Conservation (phyloP, 2,329 filamentous ascomycete species). For the Aspergillus texensis region DNA sequence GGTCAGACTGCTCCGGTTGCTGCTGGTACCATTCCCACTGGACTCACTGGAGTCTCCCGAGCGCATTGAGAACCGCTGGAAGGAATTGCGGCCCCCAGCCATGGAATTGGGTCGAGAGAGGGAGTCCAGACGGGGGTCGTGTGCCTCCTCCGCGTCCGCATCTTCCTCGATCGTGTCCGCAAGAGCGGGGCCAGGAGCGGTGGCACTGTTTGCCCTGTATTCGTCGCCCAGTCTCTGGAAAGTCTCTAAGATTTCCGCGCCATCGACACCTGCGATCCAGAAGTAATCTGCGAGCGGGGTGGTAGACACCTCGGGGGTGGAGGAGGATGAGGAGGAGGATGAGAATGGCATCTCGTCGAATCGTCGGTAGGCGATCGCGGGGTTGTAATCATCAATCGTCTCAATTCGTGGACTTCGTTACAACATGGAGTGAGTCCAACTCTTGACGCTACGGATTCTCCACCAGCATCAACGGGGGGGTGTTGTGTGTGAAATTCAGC, state of each 20-base stretch:
- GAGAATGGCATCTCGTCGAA: constrained; percentile 35
- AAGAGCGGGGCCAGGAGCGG: constrained; percentile 42
- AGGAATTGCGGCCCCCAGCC: constrained; percentile 39
- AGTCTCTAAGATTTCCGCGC: constrained; percentile 49
- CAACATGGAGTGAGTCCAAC: constrained; percentile 21
- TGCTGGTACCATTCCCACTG: constrained; percentile 52
- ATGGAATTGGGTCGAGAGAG: constrained; percentile 46
- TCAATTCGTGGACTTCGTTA: constrained; percentile 28
- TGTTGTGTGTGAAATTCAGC: constrained; percentile 11
- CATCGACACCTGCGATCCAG: constrained; percentile 60
- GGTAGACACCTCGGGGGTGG: constrained; percentile 46
- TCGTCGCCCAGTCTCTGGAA: constrained; percentile 47
- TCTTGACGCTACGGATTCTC: constrained; percentile 9
- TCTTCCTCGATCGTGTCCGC: constrained; percentile 65
- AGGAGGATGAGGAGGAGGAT: constrained; percentile 22
- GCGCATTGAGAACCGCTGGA: constrained; percentile 49
- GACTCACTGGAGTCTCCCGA: constrained; percentile 50
- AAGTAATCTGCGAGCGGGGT: constrained; percentile 67
- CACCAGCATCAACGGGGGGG: constrained; percentile 15
- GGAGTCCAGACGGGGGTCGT: constrained; percentile 28
- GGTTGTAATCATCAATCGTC: constrained; percentile 28
- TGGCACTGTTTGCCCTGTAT: constrained; percentile 41
- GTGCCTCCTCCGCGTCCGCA: constrained; percentile 57
- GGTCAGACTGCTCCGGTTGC: constrained; percentile 67
- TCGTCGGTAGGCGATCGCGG: constrained; percentile 18